Evolutionary conservation across 805 yeast species (phyloP).

Genomic region (Schizosaccharomyces octosporus): DNA sequence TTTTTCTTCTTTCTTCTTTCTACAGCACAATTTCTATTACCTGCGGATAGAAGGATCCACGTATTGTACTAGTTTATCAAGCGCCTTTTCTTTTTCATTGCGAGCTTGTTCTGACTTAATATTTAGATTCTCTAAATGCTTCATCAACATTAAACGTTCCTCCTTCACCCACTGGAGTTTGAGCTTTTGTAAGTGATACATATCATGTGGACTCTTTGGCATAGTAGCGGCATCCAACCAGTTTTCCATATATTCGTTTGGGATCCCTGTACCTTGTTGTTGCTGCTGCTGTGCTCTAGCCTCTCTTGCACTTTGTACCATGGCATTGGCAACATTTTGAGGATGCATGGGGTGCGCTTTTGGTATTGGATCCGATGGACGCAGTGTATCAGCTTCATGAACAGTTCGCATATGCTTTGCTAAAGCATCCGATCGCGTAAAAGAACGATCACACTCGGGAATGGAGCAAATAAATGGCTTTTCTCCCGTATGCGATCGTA

Average conservation of each 20-base stretch:
- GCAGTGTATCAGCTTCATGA: conserved; percentile 21
- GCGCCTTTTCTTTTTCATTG: conserved; percentile 15
- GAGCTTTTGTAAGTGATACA: conserved; percentile 9
- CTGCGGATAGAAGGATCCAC: not conserved
- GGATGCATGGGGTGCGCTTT: conserved; percentile 4
- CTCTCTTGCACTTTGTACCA: conserved; percentile 1
- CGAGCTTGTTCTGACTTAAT: conserved; percentile 10
- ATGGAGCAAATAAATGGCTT: conserved; percentile 38
- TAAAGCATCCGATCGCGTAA: conserved; percentile 36
- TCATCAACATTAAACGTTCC: conserved; percentile 9
- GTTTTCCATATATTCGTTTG: not conserved
- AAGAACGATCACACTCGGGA: conserved; percentile 40
- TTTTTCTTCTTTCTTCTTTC: not conserved
- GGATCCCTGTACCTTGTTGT: not conserved
- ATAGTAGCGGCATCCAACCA: conserved; percentile 7
- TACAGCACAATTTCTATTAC: not conserved
- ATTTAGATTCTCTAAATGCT: conserved; percentile 9
- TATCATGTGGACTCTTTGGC: conserved; percentile 4
- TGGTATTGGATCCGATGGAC: conserved; percentile 7
- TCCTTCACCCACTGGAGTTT: conserved; percentile 14
- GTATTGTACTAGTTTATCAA: conserved; percentile 8
- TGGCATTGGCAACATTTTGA: conserved; percentile 3
- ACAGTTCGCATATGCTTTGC: conserved; percentile 37
- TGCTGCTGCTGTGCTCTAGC: not conserved
- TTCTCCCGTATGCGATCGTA: conserved; percentile 43